Evolutionary conservation across 805 yeast species (phyloP), one percentile per base, ranked within the genome.

Genomic region (Pichia heedii): DNA sequence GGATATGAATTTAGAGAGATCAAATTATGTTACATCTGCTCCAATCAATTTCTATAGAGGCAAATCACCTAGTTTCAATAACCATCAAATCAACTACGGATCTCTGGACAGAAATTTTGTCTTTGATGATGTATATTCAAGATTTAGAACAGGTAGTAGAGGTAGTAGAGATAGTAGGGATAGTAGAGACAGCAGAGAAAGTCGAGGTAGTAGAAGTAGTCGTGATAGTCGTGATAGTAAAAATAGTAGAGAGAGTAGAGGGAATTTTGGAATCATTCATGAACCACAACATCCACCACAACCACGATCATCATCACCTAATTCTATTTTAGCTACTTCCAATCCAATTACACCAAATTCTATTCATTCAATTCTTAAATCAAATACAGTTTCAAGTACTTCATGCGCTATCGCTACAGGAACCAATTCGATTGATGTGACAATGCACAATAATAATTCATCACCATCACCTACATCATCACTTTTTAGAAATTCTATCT

Each of bases 331-430:
- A 6, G 44, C 41, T 1, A 44, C 41, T 5, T 22, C 49, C 1
- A 35, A 18, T 22, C 42, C 26, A 9, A n/a, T 29, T 9, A 39
- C 22, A 16, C n/a, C 36, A 20, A 40, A 41, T 5, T 41, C 45
- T 5, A 27, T 41, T 12, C 48, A 42, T 32, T 45, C 45, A 9
- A 36, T 42, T 21, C 36, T 46, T 18, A 49, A 46, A 33, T 48
- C 52, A 6, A 34, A 37, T 18, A 46, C 52, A 13, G 36, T 42
- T 21, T 40, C 49, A 5, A 45, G 45, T 10, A 44, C 51, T 6
- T 36, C 45, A 7, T 33, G 39, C 7, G 47, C 45, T 5, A 32
- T 44, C 13, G 51, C 44, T 21, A 39, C 39, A 6, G 47, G 37
- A 22, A 36, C 30, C 10, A 39, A 30, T 30, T 22, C 37, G 3